Conservation (phyloP, 257 asterid genomes). For the Solanum ossicruentum region DNA sequence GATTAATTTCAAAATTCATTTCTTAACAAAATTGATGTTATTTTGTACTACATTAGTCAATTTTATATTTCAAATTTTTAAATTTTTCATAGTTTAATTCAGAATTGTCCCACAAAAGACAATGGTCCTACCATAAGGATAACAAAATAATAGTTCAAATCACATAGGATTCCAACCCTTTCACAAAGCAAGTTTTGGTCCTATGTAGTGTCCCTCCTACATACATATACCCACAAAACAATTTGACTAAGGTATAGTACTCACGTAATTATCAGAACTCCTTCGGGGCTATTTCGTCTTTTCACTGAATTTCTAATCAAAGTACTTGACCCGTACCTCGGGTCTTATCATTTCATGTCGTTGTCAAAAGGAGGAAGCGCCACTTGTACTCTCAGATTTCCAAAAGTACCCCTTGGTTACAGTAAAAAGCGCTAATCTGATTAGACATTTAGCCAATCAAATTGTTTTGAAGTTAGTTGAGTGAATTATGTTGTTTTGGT, state of each 20-base stretch:
- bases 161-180: neutral
- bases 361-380: neutral
- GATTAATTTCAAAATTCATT: neutral
- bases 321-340: neutral
- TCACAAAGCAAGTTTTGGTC: neutral
- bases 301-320: neutral
- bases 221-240: neutral
- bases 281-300: neutral
- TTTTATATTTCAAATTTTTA: neutral
- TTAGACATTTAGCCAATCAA: neutral
- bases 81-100: neutral
- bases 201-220: neutral
- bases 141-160: neutral
- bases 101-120: neutral
- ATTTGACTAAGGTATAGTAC: neutral
- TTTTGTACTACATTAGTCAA: neutral
- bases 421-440: neutral
- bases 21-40: neutral
- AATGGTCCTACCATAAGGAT: neutral
- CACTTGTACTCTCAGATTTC: neutral
- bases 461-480: neutral
- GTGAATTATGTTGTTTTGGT: neutral
- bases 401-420: neutral
- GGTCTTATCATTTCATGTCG: neutral
- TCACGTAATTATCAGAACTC: neutral